These are phyloP conservation scores for Neurospora sp. DNA, from an alignment of 495 filamentous ascomycete genomes.

Conservation along the genomic window DNA sequence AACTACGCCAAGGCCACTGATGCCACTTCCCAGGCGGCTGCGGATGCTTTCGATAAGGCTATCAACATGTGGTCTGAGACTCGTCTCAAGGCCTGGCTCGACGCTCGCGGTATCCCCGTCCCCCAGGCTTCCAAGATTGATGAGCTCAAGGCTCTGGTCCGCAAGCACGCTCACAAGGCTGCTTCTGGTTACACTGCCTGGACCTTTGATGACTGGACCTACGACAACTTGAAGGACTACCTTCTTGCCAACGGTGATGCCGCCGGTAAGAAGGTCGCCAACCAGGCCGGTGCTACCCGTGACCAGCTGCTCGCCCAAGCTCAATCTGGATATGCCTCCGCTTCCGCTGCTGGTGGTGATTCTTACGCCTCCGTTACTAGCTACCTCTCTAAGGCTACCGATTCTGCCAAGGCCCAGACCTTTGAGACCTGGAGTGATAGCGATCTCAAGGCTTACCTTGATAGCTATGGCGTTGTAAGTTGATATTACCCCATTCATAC, in stretches of 20 bases:
- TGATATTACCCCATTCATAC: neutral
- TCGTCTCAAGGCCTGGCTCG: conserved; percentile 67
- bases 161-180: conserved; percentile 62
- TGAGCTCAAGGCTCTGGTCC: conserved; percentile 67
- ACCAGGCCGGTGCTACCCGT: conserved; percentile 55
- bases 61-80: conserved; percentile 59
- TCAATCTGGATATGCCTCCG: conserved; percentile 57
- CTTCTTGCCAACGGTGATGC: conserved; percentile 46
- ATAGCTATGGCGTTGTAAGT: conserved; percentile 61
- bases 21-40: conserved; percentile 49
- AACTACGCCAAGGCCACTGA: conserved; percentile 68
- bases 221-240: conserved; percentile 66
- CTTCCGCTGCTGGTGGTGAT: conserved; percentile 54
- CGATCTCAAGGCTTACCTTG: conserved; percentile 73
- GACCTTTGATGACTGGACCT: conserved; percentile 78
- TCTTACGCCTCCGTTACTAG: conserved; percentile 67
- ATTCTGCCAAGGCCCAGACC: conserved; percentile 53
- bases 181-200: conserved; percentile 62
- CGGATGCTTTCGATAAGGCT: conserved; percentile 57
- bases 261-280: conserved; percentile 57
- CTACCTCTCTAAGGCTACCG: conserved; percentile 58
- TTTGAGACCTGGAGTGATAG: conserved; percentile 74
- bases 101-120: conserved; percentile 57
- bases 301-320: conserved; percentile 52
- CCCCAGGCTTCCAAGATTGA: conserved; percentile 69